Evolutionary conservation across 2,329 filamentous ascomycete species (phyloP).

Genomic region (Trichophyton verrucosum): DNA sequence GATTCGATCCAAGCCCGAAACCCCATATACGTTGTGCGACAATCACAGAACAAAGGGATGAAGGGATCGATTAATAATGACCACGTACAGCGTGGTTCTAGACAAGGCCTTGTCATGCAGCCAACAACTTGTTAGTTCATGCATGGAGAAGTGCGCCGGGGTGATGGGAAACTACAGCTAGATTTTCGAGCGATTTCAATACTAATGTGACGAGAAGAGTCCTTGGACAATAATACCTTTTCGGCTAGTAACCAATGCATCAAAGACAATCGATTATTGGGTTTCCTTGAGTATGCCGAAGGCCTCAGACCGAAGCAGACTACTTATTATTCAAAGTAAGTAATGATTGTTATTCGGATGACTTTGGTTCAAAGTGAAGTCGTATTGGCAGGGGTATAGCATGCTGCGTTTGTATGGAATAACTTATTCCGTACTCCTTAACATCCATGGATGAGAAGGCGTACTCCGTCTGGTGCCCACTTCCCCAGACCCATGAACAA

Average conservation of each 20-base stretch:
- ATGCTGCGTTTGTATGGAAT: background rate
- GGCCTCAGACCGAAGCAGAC: background rate
- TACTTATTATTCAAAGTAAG: background rate
- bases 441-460: background rate
- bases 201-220: background rate
- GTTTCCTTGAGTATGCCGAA: background rate
- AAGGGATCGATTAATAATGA: background rate
- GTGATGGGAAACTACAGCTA: background rate
- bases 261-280: no score
- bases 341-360: background rate
- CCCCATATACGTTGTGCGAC: background rate
- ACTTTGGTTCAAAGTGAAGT: background rate
- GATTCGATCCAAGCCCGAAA: background rate
- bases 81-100: background rate
- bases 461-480: background rate
- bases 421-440: background rate
- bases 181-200: background rate
- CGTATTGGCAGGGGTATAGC: background rate
- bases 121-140: background rate
- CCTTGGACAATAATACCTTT: background rate
- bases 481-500: conserved; percentile 3
- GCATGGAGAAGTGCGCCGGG: background rate
- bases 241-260: no score
- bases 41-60: background rate
- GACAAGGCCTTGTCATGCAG: background rate